A percentile compares a stretch with the other conserved stretches of the same genome.
Evolutionary conservation across 768 basidiomycete species (phyloP).

Genomic region (Naganishia antarctica): DNA sequence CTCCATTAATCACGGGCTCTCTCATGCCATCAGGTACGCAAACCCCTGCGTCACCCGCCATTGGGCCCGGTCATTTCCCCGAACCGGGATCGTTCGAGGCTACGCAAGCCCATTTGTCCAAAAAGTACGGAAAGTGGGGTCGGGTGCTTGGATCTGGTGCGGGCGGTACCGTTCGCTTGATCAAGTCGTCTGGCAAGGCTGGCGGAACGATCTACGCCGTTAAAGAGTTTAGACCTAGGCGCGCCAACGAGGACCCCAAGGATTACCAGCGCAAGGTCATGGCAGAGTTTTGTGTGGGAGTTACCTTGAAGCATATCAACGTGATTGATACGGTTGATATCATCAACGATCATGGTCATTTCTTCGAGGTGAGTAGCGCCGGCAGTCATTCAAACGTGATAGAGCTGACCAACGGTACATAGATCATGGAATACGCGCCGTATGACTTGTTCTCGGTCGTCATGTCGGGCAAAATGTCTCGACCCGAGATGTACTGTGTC

Average conservation of each 20-base stretch:
- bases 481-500: constrained; percentile 97
- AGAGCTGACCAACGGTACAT: not conserved
- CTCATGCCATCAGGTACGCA: constrained; percentile 29
- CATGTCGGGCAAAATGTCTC: constrained; percentile 98
- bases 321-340: constrained; percentile 98
- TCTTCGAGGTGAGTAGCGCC: constrained; percentile 77
- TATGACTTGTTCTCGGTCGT: constrained; percentile 98
- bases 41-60: constrained; percentile 37
- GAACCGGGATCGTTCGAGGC: constrained; percentile 46
- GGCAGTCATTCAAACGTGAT: not conserved
- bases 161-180: constrained; percentile 95
- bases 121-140: constrained; percentile 99
- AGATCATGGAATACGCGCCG: constrained; percentile 99
- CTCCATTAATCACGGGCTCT: not conserved
- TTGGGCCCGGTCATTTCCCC: constrained; percentile 46
- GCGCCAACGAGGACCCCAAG: constrained; percentile 80
- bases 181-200: constrained; percentile 75
- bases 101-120: constrained; percentile 65
- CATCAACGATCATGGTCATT: constrained; percentile 93
- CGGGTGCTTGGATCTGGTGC: constrained; percentile 90
- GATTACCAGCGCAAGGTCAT: constrained; percentile 99
- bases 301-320: constrained; percentile 76
- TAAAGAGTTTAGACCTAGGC: constrained; percentile 91
- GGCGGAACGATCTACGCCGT: constrained; percentile 87
- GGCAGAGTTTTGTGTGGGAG: constrained; percentile 94